Evolutionary conservation across 495 filamentous ascomycete genomes (phyloP).

Genomic region (Zalerion maritima): DNA sequence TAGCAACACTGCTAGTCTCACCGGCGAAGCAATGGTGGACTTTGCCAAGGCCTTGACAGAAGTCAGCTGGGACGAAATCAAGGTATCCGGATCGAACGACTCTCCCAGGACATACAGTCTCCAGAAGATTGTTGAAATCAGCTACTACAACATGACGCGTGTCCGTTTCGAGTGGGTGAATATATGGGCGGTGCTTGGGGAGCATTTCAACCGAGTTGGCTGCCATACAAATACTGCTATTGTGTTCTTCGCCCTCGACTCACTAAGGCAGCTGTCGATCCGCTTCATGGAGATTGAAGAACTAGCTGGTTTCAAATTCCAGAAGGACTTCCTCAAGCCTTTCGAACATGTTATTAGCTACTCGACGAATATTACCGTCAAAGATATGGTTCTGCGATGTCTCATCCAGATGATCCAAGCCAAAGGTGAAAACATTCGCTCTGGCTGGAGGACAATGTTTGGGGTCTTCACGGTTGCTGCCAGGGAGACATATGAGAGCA

Average conservation of each 20-base stretch:
- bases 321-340: slow-evolving; percentile 96
- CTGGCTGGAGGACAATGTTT: slow-evolving; percentile 98
- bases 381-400: slow-evolving; percentile 96
- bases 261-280: slow-evolving; percentile 89
- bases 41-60: slow-evolving; percentile 88
- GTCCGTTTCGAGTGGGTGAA: slow-evolving; percentile 96
- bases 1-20: slow-evolving; percentile 84
- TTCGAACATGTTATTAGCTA: slow-evolving; percentile 97
- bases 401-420: slow-evolving; percentile 98
- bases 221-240: slow-evolving; percentile 91
- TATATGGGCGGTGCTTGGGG: slow-evolving; percentile 89
- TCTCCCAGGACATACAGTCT: slow-evolving; percentile 90
- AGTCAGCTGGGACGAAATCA: slow-evolving; percentile 98
- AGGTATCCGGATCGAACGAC: slow-evolving; percentile 87
- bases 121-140: slow-evolving; percentile 97
- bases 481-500: slow-evolving; percentile 80
- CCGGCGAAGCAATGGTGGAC: slow-evolving; percentile 91
- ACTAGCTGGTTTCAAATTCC: slow-evolving; percentile 96
- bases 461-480: slow-evolving; percentile 95
- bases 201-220: slow-evolving; percentile 95
- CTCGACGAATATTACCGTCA: slow-evolving; percentile 75
- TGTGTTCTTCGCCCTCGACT: slow-evolving; percentile 94
- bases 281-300: slow-evolving; percentile 98
- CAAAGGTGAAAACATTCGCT: slow-evolving; percentile 85
- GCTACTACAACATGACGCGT: slow-evolving; percentile 98